These are phyloP conservation scores for Lasiodiplodia theobromae DNA, from an alignment of 2,329 filamentous ascomycete species.

Conservation along the genomic window DNA sequence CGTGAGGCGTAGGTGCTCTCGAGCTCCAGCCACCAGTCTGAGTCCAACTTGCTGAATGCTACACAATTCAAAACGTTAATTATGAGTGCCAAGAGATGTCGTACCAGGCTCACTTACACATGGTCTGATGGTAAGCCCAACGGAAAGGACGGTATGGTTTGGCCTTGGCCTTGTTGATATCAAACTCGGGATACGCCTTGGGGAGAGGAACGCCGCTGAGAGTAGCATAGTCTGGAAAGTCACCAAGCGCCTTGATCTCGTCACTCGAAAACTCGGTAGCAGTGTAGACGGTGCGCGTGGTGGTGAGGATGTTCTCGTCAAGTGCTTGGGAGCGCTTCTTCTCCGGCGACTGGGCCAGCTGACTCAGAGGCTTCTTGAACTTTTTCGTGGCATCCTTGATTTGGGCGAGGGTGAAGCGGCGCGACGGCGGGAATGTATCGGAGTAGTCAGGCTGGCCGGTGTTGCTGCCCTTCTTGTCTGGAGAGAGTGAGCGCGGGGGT, in stretches of 20 bases:
- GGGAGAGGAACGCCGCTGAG: conserved; percentile 79
- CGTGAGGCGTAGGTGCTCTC: conserved; percentile 74
- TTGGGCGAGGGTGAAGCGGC: conserved; percentile 55
- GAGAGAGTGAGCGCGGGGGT: conserved; percentile 62
- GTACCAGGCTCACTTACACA: conserved; percentile 65
- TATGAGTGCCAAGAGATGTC: too few species aligned
- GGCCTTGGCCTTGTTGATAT: conserved; percentile 71
- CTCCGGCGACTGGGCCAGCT: conserved; percentile 35
- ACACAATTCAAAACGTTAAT: background rate
- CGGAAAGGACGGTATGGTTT: conserved; percentile 82
- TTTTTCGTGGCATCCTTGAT: conserved; percentile 38
- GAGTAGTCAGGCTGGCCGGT: conserved; percentile 49
- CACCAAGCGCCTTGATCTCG: conserved; percentile 73
- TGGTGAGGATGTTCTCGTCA: conserved; percentile 38
- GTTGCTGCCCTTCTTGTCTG: conserved; percentile 50
- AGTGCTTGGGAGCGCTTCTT: conserved; percentile 34
- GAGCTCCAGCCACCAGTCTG: conserved; percentile 89
- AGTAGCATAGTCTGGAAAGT: conserved; percentile 80
- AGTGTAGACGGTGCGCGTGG: conserved; percentile 55
- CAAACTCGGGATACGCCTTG: conserved; percentile 67
- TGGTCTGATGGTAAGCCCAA: conserved; percentile 89
- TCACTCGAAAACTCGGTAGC: conserved; percentile 73
- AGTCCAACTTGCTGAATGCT: conserved; percentile 80
- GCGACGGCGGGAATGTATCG: conserved; percentile 61
- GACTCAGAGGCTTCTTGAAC: conserved; percentile 38